Evolutionary conservation across 192 early-diverging fungal species (phyloP).

Genomic region (Backusella circina): DNA sequence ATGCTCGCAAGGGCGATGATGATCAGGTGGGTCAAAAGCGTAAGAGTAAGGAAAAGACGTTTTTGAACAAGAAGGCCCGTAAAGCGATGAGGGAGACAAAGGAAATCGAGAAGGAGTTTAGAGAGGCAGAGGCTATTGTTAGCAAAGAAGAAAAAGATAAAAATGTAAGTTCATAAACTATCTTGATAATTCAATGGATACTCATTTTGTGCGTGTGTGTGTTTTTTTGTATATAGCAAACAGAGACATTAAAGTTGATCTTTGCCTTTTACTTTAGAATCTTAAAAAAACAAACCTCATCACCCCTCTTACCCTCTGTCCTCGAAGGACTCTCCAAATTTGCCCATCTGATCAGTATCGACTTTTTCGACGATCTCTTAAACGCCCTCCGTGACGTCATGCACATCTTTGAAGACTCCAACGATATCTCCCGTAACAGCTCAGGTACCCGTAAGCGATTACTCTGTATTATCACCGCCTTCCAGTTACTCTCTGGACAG

Average conservation of each 20-base stretch:
- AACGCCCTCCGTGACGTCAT: constrained; percentile 81
- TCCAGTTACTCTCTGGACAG: constrained; percentile 86
- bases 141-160: constrained; percentile 79
- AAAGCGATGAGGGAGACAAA: constrained; percentile 73
- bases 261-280: constrained; percentile 96
- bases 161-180: constrained; percentile 40
- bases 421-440: constrained; percentile 35
- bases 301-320: constrained; percentile 67
- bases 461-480: constrained; percentile 87
- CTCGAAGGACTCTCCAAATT: constrained; percentile 81
- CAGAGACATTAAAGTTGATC: constrained; percentile 91
- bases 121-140: constrained; percentile 88
- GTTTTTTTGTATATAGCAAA: constrained; percentile 57
- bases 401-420: constrained; percentile 43
- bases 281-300: constrained; percentile 78
- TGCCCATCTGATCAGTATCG: constrained; percentile 94
- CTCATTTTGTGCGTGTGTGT: too few relatives aligned
- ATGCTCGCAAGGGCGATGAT: constrained; percentile 43
- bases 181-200: neutral
- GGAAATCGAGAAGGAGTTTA: constrained; percentile 75
- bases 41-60: constrained; percentile 52
- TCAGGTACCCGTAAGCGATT: constrained; percentile 67
- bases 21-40: constrained; percentile 47
- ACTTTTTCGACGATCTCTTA: constrained; percentile 91
- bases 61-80: constrained; percentile 61